A percentile compares a stretch with the other conserved stretches of the same genome.
Evolutionary conservation across 1,284 basidiomycete genomes (phyloP).

Genomic region (Agroathelia rolfsii): DNA sequence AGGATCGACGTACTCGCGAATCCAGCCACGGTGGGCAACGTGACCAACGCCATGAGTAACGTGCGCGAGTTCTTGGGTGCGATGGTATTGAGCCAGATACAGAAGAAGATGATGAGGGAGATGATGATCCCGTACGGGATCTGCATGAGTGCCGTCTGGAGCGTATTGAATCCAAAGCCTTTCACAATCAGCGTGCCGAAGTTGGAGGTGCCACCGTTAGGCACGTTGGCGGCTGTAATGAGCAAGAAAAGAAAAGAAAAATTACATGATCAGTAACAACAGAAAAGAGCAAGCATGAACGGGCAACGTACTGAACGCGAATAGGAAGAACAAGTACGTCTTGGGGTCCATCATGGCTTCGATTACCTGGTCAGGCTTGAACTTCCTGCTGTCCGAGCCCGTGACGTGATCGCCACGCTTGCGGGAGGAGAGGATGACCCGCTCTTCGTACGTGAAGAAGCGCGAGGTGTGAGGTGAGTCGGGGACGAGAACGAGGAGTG

Average conservation of each 20-base stretch:
- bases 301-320: constrained; percentile 16
- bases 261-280: background rate
- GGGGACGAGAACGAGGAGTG: constrained; percentile 22
- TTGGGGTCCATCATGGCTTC: constrained; percentile 21
- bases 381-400: constrained; percentile 18
- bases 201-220: constrained; percentile 19
- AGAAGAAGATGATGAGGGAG: constrained; percentile 9
- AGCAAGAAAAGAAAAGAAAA: too few species aligned
- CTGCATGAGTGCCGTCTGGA: constrained; percentile 30
- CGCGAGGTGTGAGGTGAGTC: constrained; percentile 23
- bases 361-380: constrained; percentile 23
- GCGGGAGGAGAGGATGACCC: constrained; percentile 23
- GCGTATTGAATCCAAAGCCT: constrained; percentile 28
- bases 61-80: constrained; percentile 16
- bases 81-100: constrained; percentile 13
- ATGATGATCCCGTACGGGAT: constrained; percentile 24
- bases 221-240: constrained; percentile 1
- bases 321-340: constrained; percentile 21
- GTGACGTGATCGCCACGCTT: constrained; percentile 22
- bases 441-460: constrained; percentile 25
- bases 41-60: constrained; percentile 17
- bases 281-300: background rate
- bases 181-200: constrained; percentile 27
- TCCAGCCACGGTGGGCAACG: constrained; percentile 17
- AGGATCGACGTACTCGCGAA: too few species aligned